Evolutionary conservation across 176 grass and related monocot species (phyloP).

Genomic region (Avena insularis): DNA sequence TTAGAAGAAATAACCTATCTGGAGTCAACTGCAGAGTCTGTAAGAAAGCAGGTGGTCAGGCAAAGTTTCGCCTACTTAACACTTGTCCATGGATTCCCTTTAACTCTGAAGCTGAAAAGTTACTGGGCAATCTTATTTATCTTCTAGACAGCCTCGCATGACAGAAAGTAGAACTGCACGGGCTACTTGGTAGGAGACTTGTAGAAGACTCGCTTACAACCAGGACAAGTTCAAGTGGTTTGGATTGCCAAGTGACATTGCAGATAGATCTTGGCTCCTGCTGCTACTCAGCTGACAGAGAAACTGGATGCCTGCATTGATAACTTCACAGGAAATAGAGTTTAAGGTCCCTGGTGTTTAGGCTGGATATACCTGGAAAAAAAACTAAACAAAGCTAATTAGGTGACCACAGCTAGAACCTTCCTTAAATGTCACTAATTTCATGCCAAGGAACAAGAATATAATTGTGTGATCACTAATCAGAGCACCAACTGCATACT

Average conservation of each 20-base stretch:
- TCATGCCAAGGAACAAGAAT: background rate
- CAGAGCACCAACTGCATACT: background rate
- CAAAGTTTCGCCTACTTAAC: background rate
- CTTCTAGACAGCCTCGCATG: background rate
- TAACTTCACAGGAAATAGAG: background rate
- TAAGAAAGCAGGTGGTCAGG: background rate
- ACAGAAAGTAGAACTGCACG: background rate
- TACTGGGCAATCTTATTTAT: background rate
- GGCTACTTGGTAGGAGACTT: background rate
- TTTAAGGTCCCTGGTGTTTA: background rate
- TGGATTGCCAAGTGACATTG: slow-evolving; percentile 1
- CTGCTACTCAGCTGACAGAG: slow-evolving; percentile 1
- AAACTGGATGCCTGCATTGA: background rate
- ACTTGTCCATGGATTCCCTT: slow-evolving; percentile 23
- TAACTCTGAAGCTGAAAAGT: background rate
- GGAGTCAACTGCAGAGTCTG: background rate
- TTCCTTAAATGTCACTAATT: slow-evolving; percentile 16
- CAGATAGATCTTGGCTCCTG: slow-evolving; percentile 3
- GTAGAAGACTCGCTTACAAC: background rate
- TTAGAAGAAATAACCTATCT: background rate
- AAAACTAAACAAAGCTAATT: background rate
- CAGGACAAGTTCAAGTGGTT: background rate
- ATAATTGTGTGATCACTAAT: background rate
- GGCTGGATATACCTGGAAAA: slow-evolving; percentile 7
- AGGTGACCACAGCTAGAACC: slow-evolving; percentile 13